These are phyloP conservation scores for Knoxdaviesia capensis DNA, from an alignment of 2,329 filamentous ascomycete species.

Conservation along the genomic window DNA sequence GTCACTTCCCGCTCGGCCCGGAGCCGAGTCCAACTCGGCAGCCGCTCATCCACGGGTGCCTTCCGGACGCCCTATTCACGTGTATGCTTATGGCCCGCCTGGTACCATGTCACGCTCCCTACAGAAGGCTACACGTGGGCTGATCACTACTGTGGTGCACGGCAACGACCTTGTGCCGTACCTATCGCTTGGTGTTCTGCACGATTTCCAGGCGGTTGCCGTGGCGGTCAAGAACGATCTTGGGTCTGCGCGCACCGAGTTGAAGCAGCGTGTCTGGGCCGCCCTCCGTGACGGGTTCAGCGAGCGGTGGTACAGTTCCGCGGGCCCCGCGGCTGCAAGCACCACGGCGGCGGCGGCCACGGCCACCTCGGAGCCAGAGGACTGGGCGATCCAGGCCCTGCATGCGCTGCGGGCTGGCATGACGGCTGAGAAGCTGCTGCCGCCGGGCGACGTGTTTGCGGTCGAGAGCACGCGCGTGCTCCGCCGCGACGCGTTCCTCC, in stretches of 20 bases:
- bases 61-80: constrained; percentile 50
- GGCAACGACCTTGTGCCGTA: constrained; percentile 55
- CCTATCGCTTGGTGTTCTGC: constrained; percentile 51
- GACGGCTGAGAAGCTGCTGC: constrained; percentile 48
- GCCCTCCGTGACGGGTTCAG: constrained; percentile 40
- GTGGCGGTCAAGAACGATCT: constrained; percentile 55
- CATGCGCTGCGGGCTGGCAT: constrained; percentile 46
- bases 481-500: constrained; percentile 42
- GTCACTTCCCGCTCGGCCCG: constrained; percentile 11
- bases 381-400: constrained; percentile 49
- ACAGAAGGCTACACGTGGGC: constrained; percentile 46
- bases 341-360: constrained; percentile 4
- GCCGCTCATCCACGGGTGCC: constrained; percentile 17
- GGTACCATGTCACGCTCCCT: constrained; percentile 52
- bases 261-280: constrained; percentile 45
- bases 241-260: constrained; percentile 43
- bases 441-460: constrained; percentile 57
- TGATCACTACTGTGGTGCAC: constrained; percentile 58
- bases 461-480: constrained; percentile 49
- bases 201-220: constrained; percentile 54
- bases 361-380: constrained; percentile 30
- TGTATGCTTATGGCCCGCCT: constrained; percentile 61
- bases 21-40: not conserved
- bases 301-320: constrained; percentile 36
- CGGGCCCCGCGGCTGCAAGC: constrained; percentile 17